Conservation (phyloP, 2,329 filamentous ascomycete genomes). For the Septoria linicola region DNA sequence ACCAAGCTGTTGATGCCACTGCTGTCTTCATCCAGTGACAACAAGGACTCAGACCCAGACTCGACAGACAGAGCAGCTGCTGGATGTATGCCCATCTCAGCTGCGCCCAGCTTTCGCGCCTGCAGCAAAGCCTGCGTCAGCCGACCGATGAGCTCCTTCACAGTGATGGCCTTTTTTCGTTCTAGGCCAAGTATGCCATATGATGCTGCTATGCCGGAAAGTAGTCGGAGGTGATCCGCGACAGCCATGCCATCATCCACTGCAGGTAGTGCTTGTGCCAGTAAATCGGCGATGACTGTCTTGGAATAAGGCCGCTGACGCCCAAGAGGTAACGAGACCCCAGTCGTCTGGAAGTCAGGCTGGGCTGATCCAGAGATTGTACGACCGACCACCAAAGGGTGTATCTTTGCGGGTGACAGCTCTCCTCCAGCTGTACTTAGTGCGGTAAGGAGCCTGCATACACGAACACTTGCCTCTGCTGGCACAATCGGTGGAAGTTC, state of each 20-base stretch:
- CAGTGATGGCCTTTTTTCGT: conserved; percentile 86
- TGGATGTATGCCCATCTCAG: conserved; percentile 94
- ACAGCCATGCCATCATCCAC: conserved; percentile 37
- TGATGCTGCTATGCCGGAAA: conserved; percentile 86
- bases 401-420: conserved; percentile 43
- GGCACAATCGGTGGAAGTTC: conserved; percentile 69
- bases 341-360: background rate
- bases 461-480: conserved; percentile 71
- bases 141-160: conserved; percentile 79
- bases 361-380: background rate
- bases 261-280: conserved; percentile 28
- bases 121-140: conserved; percentile 83
- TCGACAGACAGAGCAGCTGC: conserved; percentile 80
- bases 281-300: conserved; percentile 25
- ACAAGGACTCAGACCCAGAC: conserved; percentile 43
- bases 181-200: conserved; percentile 75
- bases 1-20: conserved; percentile 32
- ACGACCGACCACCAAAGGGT: conserved; percentile 11
- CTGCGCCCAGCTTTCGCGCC: conserved; percentile 85
- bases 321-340: background rate
- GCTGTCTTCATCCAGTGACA: conserved; percentile 25
- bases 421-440: conserved; percentile 65
- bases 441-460: conserved; percentile 67
- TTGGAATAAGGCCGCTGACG: conserved; percentile 17
- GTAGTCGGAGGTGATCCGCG: conserved; percentile 60